A percentile compares a stretch with the other conserved stretches of the same genome.
These are phyloP conservation scores for Candida bentonensis DNA, from an alignment of 805 yeast genomes.

Conservation along the genomic window DNA sequence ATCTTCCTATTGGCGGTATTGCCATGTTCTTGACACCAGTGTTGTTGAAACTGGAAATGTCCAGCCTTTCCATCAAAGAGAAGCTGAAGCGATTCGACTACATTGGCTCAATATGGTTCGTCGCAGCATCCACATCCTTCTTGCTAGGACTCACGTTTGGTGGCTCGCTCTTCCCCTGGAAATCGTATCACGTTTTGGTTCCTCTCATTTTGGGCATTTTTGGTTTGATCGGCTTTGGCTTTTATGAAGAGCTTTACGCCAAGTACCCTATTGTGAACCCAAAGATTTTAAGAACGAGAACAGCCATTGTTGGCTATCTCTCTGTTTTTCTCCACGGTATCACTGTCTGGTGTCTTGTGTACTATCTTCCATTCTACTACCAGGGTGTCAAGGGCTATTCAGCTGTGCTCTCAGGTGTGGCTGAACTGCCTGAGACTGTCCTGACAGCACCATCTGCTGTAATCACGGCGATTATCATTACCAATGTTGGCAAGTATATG, in stretches of 20 bases:
- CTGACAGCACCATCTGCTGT: conserved; percentile 25
- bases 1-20: conserved; percentile 29
- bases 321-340: conserved; percentile 26
- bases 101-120: conserved; percentile 34
- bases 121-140: conserved; percentile 33
- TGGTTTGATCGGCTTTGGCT: conserved; percentile 28
- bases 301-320: conserved; percentile 25
- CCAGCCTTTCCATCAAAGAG: conserved; percentile 27
- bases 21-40: conserved; percentile 15
- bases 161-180: conserved; percentile 36
- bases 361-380: conserved; percentile 30
- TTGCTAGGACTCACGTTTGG: conserved; percentile 44
- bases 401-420: conserved; percentile 31
- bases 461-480: conserved; percentile 24
- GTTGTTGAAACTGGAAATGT: conserved; percentile 22
- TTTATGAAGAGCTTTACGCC: conserved; percentile 32
- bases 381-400: conserved; percentile 29
- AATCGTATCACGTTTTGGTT: conserved; percentile 33
- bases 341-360: conserved; percentile 12
- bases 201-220: conserved; percentile 31
- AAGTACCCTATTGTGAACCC: conserved; percentile 30
- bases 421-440: conserved; percentile 28
- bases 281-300: conserved; percentile 24
- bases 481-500: conserved; percentile 26
- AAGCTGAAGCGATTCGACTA: conserved; percentile 38